Evolutionary conservation across 345 rosid genomes (phyloP).

Genomic region (Erodium maritimum): DNA sequence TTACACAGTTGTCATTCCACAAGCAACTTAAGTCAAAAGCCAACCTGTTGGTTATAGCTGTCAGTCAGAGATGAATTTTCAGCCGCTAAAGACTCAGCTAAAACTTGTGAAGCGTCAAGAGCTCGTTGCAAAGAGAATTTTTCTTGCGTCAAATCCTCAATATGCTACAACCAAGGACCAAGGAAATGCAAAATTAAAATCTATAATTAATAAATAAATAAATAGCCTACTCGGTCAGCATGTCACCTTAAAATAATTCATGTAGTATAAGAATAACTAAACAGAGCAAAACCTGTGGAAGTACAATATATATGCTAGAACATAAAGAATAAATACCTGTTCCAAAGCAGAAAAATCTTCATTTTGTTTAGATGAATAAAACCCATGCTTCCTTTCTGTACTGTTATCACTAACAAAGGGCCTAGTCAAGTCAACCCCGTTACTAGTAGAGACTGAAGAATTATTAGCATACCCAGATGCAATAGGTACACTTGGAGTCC

Average conservation of each 20-base stretch:
- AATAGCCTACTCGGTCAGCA: no score
- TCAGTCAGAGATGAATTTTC: conserved; percentile 94
- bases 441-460: conserved; percentile 20
- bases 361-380: conserved; percentile 45
- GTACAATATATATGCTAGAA: neutral
- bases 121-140: conserved; percentile 92
- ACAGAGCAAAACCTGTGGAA: neutral
- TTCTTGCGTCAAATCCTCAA: conserved; percentile 96
- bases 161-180: conserved; percentile 47
- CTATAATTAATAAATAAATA: neutral
- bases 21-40: conserved; percentile 8
- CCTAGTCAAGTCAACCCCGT: conserved; percentile 20
- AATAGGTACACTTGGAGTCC: conserved; percentile 19
- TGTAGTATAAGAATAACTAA: neutral
- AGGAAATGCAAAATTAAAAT: conserved; percentile 4
- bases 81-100: conserved; percentile 90
- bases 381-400: conserved; percentile 27
- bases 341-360: conserved; percentile 90
- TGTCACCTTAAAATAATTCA: conserved; percentile 1
- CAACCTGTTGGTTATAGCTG: conserved; percentile 88
- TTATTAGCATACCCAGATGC: conserved; percentile 20
- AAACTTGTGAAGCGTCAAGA: conserved; percentile 82
- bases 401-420: conserved; percentile 19
- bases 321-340: conserved; percentile 43
- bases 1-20: neutral